Evolutionary conservation across 805 yeast genomes (phyloP).

Genomic region (Metschnikowia gelsemii): DNA sequence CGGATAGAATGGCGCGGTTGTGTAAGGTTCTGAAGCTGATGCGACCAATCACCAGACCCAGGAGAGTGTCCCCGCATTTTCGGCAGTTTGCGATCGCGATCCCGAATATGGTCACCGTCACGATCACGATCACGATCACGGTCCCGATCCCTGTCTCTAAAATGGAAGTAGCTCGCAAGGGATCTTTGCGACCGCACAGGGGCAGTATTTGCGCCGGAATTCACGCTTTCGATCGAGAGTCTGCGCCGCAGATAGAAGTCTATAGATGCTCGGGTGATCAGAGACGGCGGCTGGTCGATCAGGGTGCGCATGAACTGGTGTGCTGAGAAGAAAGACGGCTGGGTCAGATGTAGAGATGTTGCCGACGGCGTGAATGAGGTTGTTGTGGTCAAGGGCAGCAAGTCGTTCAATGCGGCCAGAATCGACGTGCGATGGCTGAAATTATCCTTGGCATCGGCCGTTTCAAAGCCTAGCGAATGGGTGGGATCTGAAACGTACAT

Average conservation of each 20-base stretch:
- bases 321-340: conserved; percentile 45
- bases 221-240: conserved; percentile 33
- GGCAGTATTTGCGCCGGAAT: conserved; percentile 17
- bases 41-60: conserved; percentile 4
- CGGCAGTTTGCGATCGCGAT: conserved; percentile 14
- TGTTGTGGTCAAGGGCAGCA: conserved; percentile 45
- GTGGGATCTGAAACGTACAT: background rate
- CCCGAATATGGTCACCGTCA: too few species aligned
- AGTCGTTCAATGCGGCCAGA: conserved; percentile 24
- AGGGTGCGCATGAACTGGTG: conserved; percentile 42
- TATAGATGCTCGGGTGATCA: conserved; percentile 30
- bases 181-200: conserved; percentile 23
- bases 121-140: conserved; percentile 24
- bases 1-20: conserved; percentile 35
- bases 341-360: conserved; percentile 41
- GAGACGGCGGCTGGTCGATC: conserved; percentile 35
- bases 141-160: conserved; percentile 14
- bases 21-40: conserved; percentile 4
- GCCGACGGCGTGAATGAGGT: conserved; percentile 44
- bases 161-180: conserved; percentile 41
- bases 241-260: conserved; percentile 34
- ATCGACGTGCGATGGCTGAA: conserved; percentile 19
- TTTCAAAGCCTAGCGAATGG: background rate
- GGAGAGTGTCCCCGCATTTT: conserved; percentile 8
- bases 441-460: conserved; percentile 3